phyloP scores from a whole-genome alignment of 192 early-diverging fungal genomes.

The Mortierella claussenii region DNA sequence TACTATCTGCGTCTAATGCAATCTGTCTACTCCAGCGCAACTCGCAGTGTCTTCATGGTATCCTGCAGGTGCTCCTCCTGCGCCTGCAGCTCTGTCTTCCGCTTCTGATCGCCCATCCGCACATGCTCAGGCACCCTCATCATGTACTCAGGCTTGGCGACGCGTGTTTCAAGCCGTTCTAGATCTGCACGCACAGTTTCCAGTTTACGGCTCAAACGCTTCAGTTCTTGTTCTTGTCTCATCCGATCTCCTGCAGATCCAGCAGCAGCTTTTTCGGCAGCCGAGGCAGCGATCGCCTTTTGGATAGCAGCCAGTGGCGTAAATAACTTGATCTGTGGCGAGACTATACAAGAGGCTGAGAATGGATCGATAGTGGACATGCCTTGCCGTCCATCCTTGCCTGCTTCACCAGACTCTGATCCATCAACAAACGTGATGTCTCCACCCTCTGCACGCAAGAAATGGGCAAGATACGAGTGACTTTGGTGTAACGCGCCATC shows the following conservation, averaged over 20 bases:
- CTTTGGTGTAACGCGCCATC: constrained; percentile 38
- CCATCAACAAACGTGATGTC: constrained; percentile 21
- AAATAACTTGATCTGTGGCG: constrained; percentile 28
- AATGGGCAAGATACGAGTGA: constrained; percentile 18
- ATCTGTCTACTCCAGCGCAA: constrained; percentile 9
- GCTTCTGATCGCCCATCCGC: constrained; percentile 9
- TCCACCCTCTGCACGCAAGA: constrained; percentile 25
- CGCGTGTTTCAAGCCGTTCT: constrained; percentile 19
- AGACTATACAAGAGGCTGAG: constrained; percentile 18
- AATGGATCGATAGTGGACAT: constrained; percentile 9
- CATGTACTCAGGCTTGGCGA: constrained; percentile 25
- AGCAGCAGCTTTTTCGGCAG: constrained; percentile 3
- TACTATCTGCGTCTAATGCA: too few relatives aligned
- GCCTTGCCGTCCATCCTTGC: background rate
- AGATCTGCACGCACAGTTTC: constrained; percentile 6
- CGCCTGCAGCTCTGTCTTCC: constrained; percentile 16
- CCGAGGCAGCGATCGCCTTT: constrained; percentile 18
- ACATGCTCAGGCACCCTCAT: constrained; percentile 29
- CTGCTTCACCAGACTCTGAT: too few relatives aligned
- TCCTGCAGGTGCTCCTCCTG: constrained; percentile 35
- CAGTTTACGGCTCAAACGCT: constrained; percentile 31
- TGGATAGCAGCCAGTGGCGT: constrained; percentile 37
- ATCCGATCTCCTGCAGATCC: background rate
- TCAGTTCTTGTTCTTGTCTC: constrained; percentile 32
- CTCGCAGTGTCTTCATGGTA: constrained; percentile 11